Conservation (phyloP, 176 grass and related monocot genomes). For the Rhynchospora tenuis region DNA sequence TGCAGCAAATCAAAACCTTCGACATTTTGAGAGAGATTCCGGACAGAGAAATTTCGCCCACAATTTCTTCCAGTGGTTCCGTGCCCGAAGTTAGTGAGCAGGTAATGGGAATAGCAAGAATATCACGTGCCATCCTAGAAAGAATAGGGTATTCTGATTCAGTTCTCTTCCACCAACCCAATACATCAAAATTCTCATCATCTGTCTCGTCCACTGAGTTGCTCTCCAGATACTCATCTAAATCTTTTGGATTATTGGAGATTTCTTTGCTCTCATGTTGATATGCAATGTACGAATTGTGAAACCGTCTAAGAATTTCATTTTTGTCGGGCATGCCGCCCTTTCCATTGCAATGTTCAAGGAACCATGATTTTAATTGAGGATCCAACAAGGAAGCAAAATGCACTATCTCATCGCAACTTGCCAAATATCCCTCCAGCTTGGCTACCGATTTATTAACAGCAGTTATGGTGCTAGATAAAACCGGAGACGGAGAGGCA, state of each 20-base stretch:
- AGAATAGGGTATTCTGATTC: background rate
- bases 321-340: background rate
- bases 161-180: background rate
- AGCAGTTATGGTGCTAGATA: background rate
- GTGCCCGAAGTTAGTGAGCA: background rate
- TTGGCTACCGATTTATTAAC: background rate
- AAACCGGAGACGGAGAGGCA: background rate
- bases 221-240: background rate
- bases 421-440: background rate
- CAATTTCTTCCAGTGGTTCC: background rate
- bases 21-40: background rate
- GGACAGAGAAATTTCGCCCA: background rate
- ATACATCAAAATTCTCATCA: background rate
- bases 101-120: background rate
- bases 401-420: background rate
- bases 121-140: conserved; percentile 2
- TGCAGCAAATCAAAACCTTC: background rate
- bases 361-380: background rate
- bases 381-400: background rate
- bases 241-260: background rate
- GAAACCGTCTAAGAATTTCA: background rate
- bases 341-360: background rate
- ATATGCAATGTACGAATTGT: background rate
- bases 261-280: background rate
- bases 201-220: background rate